These are phyloP conservation scores for Claviceps lovelessii DNA, from an alignment of 2,329 filamentous ascomycete genomes.

Conservation along the genomic window DNA sequence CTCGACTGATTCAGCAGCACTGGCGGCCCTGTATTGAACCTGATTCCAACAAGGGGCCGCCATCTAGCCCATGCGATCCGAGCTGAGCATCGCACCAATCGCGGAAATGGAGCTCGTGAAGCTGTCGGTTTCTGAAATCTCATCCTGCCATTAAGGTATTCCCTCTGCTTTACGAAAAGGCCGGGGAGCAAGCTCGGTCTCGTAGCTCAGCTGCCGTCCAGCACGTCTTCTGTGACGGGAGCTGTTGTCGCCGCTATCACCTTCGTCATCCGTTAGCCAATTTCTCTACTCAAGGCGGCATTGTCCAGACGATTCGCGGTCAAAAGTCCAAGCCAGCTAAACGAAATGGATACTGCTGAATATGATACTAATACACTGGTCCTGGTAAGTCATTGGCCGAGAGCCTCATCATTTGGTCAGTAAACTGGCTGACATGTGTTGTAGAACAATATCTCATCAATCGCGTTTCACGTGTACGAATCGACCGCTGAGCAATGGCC, in stretches of 20 bases:
- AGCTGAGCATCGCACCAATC: slow-evolving; percentile 10
- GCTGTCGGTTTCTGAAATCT: slow-evolving; percentile 11
- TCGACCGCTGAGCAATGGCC: slow-evolving; percentile 28
- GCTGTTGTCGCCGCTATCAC: slow-evolving; percentile 9
- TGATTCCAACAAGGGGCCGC: neutral
- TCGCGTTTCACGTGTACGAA: slow-evolving; percentile 42
- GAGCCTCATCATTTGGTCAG: neutral
- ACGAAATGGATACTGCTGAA: slow-evolving; percentile 49
- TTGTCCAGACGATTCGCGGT: slow-evolving; percentile 1
- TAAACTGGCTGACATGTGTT: slow-evolving; percentile 8
- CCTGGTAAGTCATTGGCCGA: slow-evolving; percentile 29
- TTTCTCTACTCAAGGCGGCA: neutral
- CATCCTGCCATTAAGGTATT: slow-evolving; percentile 5
- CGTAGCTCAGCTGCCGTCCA: slow-evolving; percentile 7
- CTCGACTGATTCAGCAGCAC: neutral
- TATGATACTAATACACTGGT: slow-evolving; percentile 48
- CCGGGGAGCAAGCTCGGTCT: slow-evolving; percentile 4
- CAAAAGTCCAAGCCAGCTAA: slow-evolving; percentile 12
- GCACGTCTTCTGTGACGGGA: slow-evolving; percentile 1
- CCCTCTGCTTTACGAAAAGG: neutral
- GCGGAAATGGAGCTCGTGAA: slow-evolving; percentile 27
- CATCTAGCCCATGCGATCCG: neutral
- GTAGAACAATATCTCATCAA: slow-evolving; percentile 42
- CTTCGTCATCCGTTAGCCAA: neutral
- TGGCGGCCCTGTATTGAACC: neutral